These are phyloP conservation scores for Pythium apleroticum DNA, from an alignment of 352 stramenopile species.

Conservation along the genomic window DNA sequence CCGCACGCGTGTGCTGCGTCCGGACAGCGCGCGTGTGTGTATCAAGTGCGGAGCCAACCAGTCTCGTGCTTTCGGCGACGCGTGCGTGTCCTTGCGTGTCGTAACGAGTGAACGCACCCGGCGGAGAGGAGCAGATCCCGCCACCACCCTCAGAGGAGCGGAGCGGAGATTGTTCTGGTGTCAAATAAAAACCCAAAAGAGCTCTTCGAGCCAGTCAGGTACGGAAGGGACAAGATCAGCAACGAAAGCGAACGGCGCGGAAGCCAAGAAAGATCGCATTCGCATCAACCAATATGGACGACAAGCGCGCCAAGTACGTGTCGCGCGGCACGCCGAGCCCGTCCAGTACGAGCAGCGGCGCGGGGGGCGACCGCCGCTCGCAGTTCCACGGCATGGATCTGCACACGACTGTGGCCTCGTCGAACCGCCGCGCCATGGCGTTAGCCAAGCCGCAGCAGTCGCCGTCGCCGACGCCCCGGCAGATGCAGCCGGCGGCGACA, in stretches of 20 bases:
- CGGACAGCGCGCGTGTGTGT: no score
- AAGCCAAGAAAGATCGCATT: background rate
- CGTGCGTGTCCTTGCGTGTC: background rate
- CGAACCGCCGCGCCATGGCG: slow-evolving; percentile 26
- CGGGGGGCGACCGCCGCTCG: slow-evolving; percentile 16
- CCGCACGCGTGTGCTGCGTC: no score
- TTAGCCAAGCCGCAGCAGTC: slow-evolving; percentile 5
- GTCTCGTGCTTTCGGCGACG: background rate
- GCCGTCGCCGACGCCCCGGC: background rate
- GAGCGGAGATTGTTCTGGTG: background rate
- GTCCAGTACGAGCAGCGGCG: background rate
- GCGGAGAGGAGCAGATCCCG: background rate
- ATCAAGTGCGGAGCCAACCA: background rate
- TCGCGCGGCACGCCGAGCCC: slow-evolving; percentile 8
- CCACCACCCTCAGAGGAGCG: background rate
- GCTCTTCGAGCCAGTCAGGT: background rate
- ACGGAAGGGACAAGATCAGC: background rate
- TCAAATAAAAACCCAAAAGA: slow-evolving; percentile 8
- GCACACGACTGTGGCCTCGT: slow-evolving; percentile 25
- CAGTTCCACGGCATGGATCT: slow-evolving; percentile 32
- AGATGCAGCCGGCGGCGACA: background rate
- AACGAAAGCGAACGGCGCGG: background rate
- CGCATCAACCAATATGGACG: slow-evolving; percentile 7
- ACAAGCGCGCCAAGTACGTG: slow-evolving; percentile 15
- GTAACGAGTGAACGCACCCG: background rate